Evolutionary conservation across 805 yeast species (phyloP).

Genomic region (Jamesozyma gamospora): DNA sequence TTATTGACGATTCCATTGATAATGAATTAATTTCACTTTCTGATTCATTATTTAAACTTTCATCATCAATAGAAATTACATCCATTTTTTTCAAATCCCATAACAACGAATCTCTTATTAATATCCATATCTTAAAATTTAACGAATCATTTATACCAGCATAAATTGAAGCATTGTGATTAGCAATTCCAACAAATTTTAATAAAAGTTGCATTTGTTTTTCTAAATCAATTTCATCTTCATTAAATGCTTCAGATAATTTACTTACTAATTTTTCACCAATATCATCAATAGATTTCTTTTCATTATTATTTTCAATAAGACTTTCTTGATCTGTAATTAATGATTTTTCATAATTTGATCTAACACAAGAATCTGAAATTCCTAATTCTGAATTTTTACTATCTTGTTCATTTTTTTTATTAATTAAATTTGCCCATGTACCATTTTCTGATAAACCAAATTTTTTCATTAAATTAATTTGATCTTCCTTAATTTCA

Average conservation of each 20-base stretch:
- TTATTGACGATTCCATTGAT: conserved; percentile 1
- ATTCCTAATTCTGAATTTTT: neutral
- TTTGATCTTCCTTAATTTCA: conserved; percentile 2
- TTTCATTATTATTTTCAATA: neutral
- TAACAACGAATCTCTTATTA: conserved; percentile 25
- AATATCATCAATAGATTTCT: neutral
- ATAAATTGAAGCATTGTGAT: conserved; percentile 27
- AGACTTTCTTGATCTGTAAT: neutral
- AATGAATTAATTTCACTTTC: neutral
- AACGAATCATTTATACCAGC: conserved; percentile 23
- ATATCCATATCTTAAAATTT: conserved; percentile 26
- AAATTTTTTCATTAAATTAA: conserved; percentile 22
- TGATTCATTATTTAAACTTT: neutral
- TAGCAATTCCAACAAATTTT: conserved; percentile 22
- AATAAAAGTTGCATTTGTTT: conserved; percentile 16
- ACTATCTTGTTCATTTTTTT: conserved; percentile 7
- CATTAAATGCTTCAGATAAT: conserved; percentile 6
- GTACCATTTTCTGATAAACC: conserved; percentile 26
- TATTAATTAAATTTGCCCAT: conserved; percentile 24
- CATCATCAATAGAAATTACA: conserved; percentile 2
- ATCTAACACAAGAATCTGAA: neutral
- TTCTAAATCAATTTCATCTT: conserved; percentile 5
- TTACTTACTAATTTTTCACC: conserved; percentile 3
- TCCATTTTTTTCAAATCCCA: conserved; percentile 24
- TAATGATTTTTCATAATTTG: conserved; percentile 1